These are phyloP conservation scores for Teratosphaeria destructans DNA, from an alignment of 2,329 filamentous ascomycete genomes.

Conservation along the genomic window DNA sequence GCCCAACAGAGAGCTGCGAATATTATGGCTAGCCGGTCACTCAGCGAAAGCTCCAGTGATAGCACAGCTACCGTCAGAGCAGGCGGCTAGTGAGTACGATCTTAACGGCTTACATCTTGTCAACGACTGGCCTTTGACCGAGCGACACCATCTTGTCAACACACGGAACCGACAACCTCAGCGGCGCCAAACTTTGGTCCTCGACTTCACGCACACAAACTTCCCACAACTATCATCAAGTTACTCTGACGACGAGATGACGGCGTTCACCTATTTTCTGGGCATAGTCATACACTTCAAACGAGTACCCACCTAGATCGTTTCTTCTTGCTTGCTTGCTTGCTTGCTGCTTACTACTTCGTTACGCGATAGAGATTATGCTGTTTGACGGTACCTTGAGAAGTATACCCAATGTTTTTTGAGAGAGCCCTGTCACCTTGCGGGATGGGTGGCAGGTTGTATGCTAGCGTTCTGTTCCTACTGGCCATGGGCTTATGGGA, in stretches of 20 bases:
- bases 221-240: background rate
- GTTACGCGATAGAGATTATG: constrained; percentile 1
- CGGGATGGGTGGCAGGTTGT: background rate
- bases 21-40: constrained; percentile 17
- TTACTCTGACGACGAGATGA: constrained; percentile 8
- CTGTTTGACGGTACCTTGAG: background rate
- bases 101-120: background rate
- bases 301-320: constrained; percentile 6
- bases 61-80: constrained; percentile 22
- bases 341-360: background rate
- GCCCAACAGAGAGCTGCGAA: constrained; percentile 46
- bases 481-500: background rate
- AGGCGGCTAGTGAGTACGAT: background rate
- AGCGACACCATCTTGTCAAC: background rate
- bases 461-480: background rate
- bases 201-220: background rate
- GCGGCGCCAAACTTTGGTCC: background rate
- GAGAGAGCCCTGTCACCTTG: background rate
- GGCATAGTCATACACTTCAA: background rate
- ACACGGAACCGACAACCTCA: background rate
- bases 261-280: constrained; percentile 1
- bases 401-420: constrained; percentile 2
- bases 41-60: constrained; percentile 23
- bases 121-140: background rate
- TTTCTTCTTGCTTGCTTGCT: background rate